These are phyloP conservation scores for Gyrodon lividus DNA, from an alignment of 768 basidiomycete species.

Conservation along the genomic window DNA sequence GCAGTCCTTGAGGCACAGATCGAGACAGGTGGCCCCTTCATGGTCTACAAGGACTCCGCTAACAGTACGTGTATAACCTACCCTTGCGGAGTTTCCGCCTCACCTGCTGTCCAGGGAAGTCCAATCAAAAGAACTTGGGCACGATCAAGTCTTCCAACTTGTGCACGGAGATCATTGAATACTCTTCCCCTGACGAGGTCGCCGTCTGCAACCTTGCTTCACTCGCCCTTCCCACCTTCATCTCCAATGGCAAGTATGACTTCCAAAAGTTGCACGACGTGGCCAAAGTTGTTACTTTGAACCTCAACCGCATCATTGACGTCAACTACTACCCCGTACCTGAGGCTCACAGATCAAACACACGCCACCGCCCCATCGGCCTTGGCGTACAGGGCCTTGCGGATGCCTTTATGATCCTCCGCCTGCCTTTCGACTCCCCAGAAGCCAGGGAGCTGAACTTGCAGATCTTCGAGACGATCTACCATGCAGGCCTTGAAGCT, in stretches of 20 bases:
- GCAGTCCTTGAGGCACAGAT: slow-evolving; percentile 95
- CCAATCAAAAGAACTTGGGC: slow-evolving; percentile 97
- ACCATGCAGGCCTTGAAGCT: slow-evolving; percentile 90
- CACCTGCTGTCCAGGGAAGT: slow-evolving; percentile 64
- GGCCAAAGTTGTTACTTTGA: slow-evolving; percentile 86
- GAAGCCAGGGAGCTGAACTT: slow-evolving; percentile 87
- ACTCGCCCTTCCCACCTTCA: slow-evolving; percentile 89
- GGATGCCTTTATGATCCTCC: slow-evolving; percentile 96
- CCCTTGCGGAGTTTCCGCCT: neutral
- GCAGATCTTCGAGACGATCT: slow-evolving; percentile 99
- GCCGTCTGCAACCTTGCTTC: slow-evolving; percentile 99
- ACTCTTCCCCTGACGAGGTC: slow-evolving; percentile 94
- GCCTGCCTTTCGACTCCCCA: slow-evolving; percentile 91
- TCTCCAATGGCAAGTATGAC: slow-evolving; percentile 80
- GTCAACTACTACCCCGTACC: slow-evolving; percentile 94
- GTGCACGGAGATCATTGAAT: slow-evolving; percentile 99
- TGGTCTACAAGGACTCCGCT: slow-evolving; percentile 96
- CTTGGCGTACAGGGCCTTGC: slow-evolving; percentile 97
- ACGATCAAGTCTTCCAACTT: slow-evolving; percentile 99
- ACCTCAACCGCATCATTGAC: slow-evolving; percentile 93
- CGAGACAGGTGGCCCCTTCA: slow-evolving; percentile 98
- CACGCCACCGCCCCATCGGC: slow-evolving; percentile 96
- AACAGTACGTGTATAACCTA: slow-evolving; percentile 62
- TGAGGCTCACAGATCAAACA: slow-evolving; percentile 90
- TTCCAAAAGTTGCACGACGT: slow-evolving; percentile 96